Evolutionary conservation across 305 asterid species (phyloP).

Genomic region (Fraxinus albicans): DNA sequence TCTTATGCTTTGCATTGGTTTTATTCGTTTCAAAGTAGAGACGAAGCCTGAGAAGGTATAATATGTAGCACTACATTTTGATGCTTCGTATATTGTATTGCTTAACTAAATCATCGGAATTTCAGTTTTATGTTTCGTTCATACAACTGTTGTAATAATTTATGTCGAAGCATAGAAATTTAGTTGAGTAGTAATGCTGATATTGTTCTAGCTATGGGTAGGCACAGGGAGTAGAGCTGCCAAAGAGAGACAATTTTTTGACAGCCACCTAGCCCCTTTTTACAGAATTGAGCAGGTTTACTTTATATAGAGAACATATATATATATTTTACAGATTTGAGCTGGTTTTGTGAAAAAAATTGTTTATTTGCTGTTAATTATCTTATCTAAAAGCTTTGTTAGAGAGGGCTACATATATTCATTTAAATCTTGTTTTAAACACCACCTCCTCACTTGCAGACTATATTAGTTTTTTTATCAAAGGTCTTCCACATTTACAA

Average conservation of each 20-base stretch:
- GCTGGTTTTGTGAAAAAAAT: not conserved
- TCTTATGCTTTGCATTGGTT: conserved; percentile 83
- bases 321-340: not conserved
- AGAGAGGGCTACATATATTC: not conserved
- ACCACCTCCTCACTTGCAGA: not conserved
- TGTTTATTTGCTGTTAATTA: not conserved
- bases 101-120: not conserved
- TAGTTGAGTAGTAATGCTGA: not conserved
- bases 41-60: conserved; percentile 95
- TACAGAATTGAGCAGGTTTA: conserved; percentile 95
- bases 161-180: conserved; percentile 2
- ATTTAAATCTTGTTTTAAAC: not conserved
- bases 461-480: too few species aligned
- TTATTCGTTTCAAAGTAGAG: conserved; percentile 86
- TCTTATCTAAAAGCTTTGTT: not conserved
- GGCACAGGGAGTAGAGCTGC: conserved; percentile 99
- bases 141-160: not conserved
- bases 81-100: not conserved
- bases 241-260: conserved; percentile 83
- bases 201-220: conserved; percentile 79
- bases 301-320: not conserved
- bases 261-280: conserved; percentile 91
- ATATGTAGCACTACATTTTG: not conserved
- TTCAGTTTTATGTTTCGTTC: not conserved
- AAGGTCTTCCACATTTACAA: too few species aligned